A percentile compares a stretch with the other conserved stretches of the same genome.
phyloP scores from a whole-genome alignment of 2,329 filamentous ascomycete genomes.

The Nothomitra cinnamomea region DNA sequence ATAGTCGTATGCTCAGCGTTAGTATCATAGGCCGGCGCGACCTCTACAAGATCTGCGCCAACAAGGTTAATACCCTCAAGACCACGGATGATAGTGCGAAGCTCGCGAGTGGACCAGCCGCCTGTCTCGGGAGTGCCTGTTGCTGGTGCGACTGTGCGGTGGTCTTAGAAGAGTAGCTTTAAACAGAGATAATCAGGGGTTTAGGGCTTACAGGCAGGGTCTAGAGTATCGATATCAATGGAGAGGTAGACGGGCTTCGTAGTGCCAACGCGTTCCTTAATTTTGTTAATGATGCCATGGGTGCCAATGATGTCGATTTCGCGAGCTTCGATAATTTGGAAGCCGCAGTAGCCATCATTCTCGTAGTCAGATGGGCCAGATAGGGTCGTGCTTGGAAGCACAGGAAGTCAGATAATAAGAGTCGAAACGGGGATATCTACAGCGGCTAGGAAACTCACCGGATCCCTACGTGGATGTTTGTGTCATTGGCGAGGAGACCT shows the following conservation, averaged over 20 bases:
- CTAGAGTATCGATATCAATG: constrained; percentile 76
- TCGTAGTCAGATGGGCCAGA: constrained; percentile 67
- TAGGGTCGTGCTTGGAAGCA: constrained; percentile 40
- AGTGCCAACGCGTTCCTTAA: constrained; percentile 57
- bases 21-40: constrained; percentile 55
- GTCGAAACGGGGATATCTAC: background rate
- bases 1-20: constrained; percentile 60
- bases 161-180: background rate
- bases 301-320: constrained; percentile 53
- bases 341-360: constrained; percentile 72
- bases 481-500: constrained; percentile 63
- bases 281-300: constrained; percentile 62
- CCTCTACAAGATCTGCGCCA: constrained; percentile 56
- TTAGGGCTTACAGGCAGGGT: constrained; percentile 63
- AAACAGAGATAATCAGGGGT: no score
- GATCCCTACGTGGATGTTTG: constrained; percentile 77
- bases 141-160: constrained; percentile 38
- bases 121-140: constrained; percentile 63
- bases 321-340: constrained; percentile 62
- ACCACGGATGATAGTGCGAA: constrained; percentile 53
- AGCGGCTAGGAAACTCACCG: constrained; percentile 21
- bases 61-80: constrained; percentile 53
- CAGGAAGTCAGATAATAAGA: background rate
- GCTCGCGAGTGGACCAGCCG: constrained; percentile 57
- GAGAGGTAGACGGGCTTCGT: constrained; percentile 62